These are phyloP conservation scores for Hansenula sp. DNA, from an alignment of 1,139 yeast species.

Conservation along the genomic window DNA sequence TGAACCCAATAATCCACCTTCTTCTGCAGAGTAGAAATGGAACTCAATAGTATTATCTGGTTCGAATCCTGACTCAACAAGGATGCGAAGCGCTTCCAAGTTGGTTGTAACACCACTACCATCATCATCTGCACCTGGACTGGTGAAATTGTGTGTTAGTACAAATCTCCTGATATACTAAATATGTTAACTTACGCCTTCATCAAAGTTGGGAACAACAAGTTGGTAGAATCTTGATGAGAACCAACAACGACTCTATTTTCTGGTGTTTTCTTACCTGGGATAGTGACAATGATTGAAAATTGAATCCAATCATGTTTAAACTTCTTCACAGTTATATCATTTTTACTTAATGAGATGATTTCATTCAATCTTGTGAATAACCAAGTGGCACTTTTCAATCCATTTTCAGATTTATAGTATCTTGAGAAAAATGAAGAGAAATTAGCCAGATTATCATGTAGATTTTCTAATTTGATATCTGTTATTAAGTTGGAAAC, in stretches of 20 bases:
- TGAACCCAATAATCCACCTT: constrained; percentile 88
- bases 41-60: constrained; percentile 81
- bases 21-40: constrained; percentile 95
- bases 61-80: constrained; percentile 41
- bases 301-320: constrained; percentile 57
- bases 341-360: constrained; percentile 26
- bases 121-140: constrained; percentile 94
- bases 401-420: constrained; percentile 70
- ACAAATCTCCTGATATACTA: too few species aligned
- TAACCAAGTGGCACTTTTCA: constrained; percentile 73
- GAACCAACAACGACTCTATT: constrained; percentile 74
- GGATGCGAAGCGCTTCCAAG: constrained; percentile 68
- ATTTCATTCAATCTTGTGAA: constrained; percentile 43
- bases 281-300: constrained; percentile 46
- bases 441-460: constrained; percentile 54
- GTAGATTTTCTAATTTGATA: constrained; percentile 42
- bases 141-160: not conserved
- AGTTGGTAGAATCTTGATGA: constrained; percentile 83
- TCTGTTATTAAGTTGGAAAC: constrained; percentile 37
- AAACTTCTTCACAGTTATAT: constrained; percentile 36
- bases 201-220: constrained; percentile 63
- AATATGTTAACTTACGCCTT: constrained; percentile 40
- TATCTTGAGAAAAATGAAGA: constrained; percentile 78
- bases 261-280: constrained; percentile 36
- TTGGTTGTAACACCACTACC: constrained; percentile 85